Percentiles rank a stretch among this genome's conserved stretches.
These are phyloP conservation scores for Penicillium glabrum DNA, from an alignment of 2,329 filamentous ascomycete genomes.

Conservation along the genomic window DNA sequence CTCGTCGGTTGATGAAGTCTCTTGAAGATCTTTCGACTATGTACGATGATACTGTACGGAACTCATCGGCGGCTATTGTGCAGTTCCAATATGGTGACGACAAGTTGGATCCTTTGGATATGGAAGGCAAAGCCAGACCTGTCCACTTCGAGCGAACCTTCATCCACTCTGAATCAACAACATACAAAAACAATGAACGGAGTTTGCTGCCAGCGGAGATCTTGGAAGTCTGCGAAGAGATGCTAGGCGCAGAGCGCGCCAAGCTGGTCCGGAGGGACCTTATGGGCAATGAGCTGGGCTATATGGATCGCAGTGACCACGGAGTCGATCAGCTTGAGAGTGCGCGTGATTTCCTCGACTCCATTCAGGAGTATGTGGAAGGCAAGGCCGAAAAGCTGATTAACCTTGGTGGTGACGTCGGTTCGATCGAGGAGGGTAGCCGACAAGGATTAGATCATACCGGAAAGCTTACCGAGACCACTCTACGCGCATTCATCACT, in stretches of 20 bases:
- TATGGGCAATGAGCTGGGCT: constrained; percentile 63
- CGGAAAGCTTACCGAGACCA: constrained; percentile 76
- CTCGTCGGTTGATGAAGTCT: constrained; percentile 94
- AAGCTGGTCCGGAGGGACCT: constrained; percentile 64
- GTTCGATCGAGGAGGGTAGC: constrained; percentile 29
- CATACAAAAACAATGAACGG: constrained; percentile 74
- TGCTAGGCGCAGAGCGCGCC: constrained; percentile 66
- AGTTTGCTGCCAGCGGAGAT: constrained; percentile 76
- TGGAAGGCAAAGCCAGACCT: constrained; percentile 91
- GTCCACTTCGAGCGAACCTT: constrained; percentile 92
- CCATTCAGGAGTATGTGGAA: constrained; percentile 71
- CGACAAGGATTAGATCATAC: constrained; percentile 62
- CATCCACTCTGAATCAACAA: constrained; percentile 73
- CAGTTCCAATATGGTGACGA: constrained; percentile 98
- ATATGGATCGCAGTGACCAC: constrained; percentile 68
- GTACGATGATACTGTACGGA: constrained; percentile 93
- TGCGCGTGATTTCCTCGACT: constrained; percentile 75
- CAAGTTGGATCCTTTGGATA: constrained; percentile 91
- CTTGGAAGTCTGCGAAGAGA: constrained; percentile 63
- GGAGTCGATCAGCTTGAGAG: constrained; percentile 77
- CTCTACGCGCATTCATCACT: constrained; percentile 72
- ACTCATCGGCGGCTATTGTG: constrained; percentile 82
- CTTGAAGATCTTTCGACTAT: constrained; percentile 90
- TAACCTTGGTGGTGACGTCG: constrained; percentile 33
- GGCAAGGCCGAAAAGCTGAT: constrained; percentile 62